A percentile compares a stretch with the other conserved stretches of the same genome.
Evolutionary conservation across 495 filamentous ascomycete genomes (phyloP).

Genomic region (Annulohypoxylon maeteangense): DNA sequence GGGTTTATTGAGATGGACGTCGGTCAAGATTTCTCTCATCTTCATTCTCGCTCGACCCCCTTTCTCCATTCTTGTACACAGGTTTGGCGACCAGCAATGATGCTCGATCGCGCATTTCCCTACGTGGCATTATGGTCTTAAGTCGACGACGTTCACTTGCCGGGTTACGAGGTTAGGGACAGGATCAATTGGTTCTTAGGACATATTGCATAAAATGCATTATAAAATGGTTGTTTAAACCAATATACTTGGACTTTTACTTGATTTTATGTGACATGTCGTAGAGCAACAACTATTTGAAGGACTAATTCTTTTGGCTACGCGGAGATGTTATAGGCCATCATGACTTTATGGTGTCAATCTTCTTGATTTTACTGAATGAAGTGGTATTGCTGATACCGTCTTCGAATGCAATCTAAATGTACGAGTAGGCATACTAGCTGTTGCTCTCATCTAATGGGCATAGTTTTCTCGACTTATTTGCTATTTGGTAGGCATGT

Average conservation of each 20-base stretch:
- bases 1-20: conserved; percentile 30
- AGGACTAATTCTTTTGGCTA: background rate
- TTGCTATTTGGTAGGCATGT: too few relatives aligned
- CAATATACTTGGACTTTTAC: background rate
- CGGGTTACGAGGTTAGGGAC: background rate
- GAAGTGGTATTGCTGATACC: too few relatives aligned
- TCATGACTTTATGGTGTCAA: too few relatives aligned
- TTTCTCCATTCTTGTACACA: background rate
- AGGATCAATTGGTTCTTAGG: background rate
- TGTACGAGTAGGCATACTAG: too few relatives aligned
- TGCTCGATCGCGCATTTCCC: background rate
- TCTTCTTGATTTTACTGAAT: background rate
- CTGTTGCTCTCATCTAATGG: too few relatives aligned
- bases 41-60: background rate
- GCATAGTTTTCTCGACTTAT: too few relatives aligned
- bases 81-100: background rate
- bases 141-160: background rate
- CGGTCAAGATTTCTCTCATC: conserved; percentile 19
- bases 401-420: too few relatives aligned
- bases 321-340: background rate
- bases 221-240: background rate
- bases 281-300: background rate
- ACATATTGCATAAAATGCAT: background rate
- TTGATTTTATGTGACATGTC: background rate
- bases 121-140: background rate